Evolutionary conservation across 2,329 filamentous ascomycete genomes (phyloP).

Genomic region (Diaporthe australafricana): DNA sequence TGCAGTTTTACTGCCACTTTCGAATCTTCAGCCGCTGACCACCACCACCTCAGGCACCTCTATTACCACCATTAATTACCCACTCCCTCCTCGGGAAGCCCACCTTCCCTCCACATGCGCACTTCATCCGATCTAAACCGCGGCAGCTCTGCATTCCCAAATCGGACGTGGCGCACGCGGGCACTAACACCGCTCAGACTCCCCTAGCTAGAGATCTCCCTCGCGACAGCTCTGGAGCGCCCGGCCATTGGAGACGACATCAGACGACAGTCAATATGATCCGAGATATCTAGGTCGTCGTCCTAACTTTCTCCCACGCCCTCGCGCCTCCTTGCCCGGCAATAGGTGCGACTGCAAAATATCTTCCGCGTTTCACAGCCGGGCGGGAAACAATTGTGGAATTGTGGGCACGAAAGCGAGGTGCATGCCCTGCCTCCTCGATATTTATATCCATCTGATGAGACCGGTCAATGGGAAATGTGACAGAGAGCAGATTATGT

Average conservation of each 20-base stretch:
- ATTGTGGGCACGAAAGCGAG: background rate
- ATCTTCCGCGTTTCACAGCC: background rate
- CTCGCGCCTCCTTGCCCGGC: background rate
- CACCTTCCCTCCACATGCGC: background rate
- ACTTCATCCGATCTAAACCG: conserved; percentile 17
- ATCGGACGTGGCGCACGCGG: conserved; percentile 14
- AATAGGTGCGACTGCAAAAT: background rate
- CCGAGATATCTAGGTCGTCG: background rate
- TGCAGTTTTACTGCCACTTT: background rate
- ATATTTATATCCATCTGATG: conserved; percentile 12
- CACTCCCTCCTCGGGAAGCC: background rate
- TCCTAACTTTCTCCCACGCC: background rate
- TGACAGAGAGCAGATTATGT: conserved; percentile 17
- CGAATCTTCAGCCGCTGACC: conserved; percentile 4
- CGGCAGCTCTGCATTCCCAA: conserved; percentile 21
- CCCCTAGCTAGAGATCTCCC: background rate
- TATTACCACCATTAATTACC: background rate
- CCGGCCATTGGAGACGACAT: background rate
- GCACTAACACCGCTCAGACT: background rate
- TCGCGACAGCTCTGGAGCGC: background rate
- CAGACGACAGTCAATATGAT: conserved; percentile 23
- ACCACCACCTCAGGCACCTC: background rate
- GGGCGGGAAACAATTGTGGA: conserved; percentile 17
- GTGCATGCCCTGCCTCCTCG: background rate
- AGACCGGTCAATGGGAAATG: background rate